These are phyloP conservation scores for Brassica hybrid DNA, from an alignment of 441 rosid species.

Conservation along the genomic window DNA sequence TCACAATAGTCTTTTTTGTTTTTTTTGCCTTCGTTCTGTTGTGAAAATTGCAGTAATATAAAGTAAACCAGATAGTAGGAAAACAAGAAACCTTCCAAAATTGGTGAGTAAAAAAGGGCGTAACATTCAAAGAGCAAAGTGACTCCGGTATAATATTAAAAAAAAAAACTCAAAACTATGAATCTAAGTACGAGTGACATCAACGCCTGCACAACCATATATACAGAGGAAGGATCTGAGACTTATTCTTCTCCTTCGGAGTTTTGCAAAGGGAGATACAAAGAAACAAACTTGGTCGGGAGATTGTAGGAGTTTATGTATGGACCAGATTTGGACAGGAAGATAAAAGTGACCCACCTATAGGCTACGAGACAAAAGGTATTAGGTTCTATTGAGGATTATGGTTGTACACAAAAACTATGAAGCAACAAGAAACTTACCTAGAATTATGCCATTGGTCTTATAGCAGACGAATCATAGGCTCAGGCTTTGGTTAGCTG, in stretches of 20 bases:
- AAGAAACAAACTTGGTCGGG: background rate
- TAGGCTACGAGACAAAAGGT: slow-evolving; percentile 8
- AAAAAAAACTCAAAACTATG: background rate
- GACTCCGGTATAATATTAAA: too few species aligned
- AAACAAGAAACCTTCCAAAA: too few species aligned
- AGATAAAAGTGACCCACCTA: slow-evolving; percentile 18
- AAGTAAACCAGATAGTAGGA: too few species aligned
- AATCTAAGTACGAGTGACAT: background rate
- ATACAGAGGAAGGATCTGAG: background rate
- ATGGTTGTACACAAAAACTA: background rate
- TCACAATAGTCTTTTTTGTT: too few species aligned
- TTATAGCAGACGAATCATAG: background rate
- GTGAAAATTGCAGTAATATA: too few species aligned
- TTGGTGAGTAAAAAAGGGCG: too few species aligned
- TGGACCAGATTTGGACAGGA: slow-evolving; percentile 5
- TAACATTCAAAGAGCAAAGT: too few species aligned
- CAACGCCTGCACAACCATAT: background rate
- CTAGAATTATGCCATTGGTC: background rate
- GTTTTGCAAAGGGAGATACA: background rate
- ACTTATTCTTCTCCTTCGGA: background rate
- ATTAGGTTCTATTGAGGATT: background rate
- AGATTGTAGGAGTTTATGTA: background rate
- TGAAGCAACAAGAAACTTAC: background rate
- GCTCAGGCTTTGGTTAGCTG: background rate
- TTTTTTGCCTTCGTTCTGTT: too few species aligned